Conservation (phyloP, 192 early-diverging fungal species). For the Pilaira anomala region DNA sequence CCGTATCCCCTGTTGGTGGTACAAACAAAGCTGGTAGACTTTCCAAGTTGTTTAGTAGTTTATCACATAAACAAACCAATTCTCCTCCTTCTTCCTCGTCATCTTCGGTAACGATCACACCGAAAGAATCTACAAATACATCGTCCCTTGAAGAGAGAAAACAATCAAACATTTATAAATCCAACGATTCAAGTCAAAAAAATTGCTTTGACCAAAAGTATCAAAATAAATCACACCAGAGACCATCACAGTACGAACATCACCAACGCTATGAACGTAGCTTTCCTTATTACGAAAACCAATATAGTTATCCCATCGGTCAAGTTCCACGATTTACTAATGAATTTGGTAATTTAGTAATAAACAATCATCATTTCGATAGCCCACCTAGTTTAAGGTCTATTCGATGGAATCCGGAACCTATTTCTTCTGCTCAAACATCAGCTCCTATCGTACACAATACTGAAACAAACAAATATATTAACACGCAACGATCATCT, state of each 20-base stretch:
- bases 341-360: slow-evolving; percentile 9
- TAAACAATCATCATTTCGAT: neutral
- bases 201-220: too few species aligned
- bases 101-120: neutral
- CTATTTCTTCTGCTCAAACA: neutral
- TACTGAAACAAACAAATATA: neutral
- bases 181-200: too few species aligned
- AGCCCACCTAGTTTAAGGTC: slow-evolving; percentile 3
- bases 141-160: too few species aligned
- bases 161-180: too few species aligned
- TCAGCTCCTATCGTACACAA: neutral
- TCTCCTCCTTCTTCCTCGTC: neutral
- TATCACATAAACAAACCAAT: neutral
- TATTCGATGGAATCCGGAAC: slow-evolving; percentile 14
- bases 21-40: neutral
- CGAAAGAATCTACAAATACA: too few species aligned
- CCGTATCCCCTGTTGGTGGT: neutral
- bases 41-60: slow-evolving; percentile 7
- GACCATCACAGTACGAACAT: neutral
- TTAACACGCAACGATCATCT: too few species aligned
- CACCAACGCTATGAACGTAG: too few species aligned
- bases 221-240: neutral
- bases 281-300: neutral
- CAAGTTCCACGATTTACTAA: neutral
- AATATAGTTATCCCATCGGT: slow-evolving; percentile 4